Base-by-base conservation (phyloP, 306 rosid genomes). In the Trifolium subterraneum region DNA sequence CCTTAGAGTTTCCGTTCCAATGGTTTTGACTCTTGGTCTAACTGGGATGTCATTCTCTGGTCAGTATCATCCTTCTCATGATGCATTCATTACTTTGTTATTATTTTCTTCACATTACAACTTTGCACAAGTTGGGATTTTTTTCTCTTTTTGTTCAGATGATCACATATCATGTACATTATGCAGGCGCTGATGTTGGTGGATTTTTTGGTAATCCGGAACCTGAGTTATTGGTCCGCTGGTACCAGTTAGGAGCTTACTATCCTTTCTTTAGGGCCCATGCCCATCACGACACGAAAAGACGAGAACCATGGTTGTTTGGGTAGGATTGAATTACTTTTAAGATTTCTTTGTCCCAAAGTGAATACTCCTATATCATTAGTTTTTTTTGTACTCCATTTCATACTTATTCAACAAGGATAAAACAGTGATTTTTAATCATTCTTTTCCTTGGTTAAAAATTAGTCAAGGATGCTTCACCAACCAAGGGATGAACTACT, bases 171-270 rank as follows among this genome's bases (percentile, higher is more conserved):
- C 78, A 41, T 78, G 58, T 73, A 56, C 16, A 8, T 83, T 36
- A 59, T 75, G 70, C 88, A 94, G 99, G 99, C 81, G 98, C 98
- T 58, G 99, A 94, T 87, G 77, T 92, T 83, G 99, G 99, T 81
- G 99, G 99, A 31, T 92, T 86, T 84, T 94, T 94, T 51, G 98
- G 99, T 48, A 94, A 92, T 79, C 96, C 99, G n/a, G 99, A 90
- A 76, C 86, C 90, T 29, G 96, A 88, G 74, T 84, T 94, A 85
- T 84, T 94, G 76, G 90, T 94, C 79, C 99, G 98, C 15, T 94
- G 99, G 99, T 94, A 90, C 84, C 99, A 92, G 73, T 31, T 94
- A 18, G 99, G 99, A 65, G 93, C 99, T 70, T 94, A 25, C 82
- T 92, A 88, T 83, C 99, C 98, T 62, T 94, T 94, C 89, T 92